phyloP scores from a whole-genome alignment of 805 yeast genomes.

The Myxozyma udenii region DNA sequence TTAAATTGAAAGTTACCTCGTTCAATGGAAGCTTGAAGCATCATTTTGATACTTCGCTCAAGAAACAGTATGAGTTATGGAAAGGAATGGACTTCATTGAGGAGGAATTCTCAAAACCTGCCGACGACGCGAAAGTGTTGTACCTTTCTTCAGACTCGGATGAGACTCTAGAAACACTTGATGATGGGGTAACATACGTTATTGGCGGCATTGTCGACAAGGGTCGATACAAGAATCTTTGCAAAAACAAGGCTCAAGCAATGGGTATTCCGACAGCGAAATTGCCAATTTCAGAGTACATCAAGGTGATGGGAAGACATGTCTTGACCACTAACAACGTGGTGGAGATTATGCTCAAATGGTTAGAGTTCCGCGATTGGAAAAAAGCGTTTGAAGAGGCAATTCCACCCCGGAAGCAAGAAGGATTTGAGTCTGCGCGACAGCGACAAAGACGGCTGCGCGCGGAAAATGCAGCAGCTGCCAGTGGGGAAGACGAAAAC shows the following conservation, averaged over 20 bases:
- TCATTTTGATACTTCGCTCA: conserved; percentile 64
- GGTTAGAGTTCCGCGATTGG: conserved; percentile 82
- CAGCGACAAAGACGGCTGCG: conserved; percentile 31
- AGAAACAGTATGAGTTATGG: conserved; percentile 64
- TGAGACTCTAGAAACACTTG: conserved; percentile 58
- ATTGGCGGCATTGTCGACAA: conserved; percentile 97
- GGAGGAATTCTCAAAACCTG: conserved; percentile 40
- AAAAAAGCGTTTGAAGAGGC: conserved; percentile 80
- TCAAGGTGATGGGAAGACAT: conserved; percentile 76
- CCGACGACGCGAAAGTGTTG: conserved; percentile 39
- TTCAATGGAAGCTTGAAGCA: conserved; percentile 62
- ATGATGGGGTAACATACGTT: conserved; percentile 71
- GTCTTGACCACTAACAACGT: conserved; percentile 95
- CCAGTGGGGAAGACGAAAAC: neutral
- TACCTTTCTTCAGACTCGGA: conserved; percentile 88
- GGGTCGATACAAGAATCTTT: conserved; percentile 63
- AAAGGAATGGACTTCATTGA: conserved; percentile 53
- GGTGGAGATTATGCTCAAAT: conserved; percentile 77
- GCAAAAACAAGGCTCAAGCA: conserved; percentile 74
- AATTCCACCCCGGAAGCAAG: conserved; percentile 70
- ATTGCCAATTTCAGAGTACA: conserved; percentile 82
- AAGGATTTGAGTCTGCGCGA: conserved; percentile 28
- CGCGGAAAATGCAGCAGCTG: neutral
- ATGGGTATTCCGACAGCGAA: conserved; percentile 70
- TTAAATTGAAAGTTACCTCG: conserved; percentile 59